A percentile compares a stretch with the other conserved stretches of the same genome.
Evolutionary conservation across 1,284 basidiomycete species (phyloP).

Genomic region (Exsudoporus floridanus): DNA sequence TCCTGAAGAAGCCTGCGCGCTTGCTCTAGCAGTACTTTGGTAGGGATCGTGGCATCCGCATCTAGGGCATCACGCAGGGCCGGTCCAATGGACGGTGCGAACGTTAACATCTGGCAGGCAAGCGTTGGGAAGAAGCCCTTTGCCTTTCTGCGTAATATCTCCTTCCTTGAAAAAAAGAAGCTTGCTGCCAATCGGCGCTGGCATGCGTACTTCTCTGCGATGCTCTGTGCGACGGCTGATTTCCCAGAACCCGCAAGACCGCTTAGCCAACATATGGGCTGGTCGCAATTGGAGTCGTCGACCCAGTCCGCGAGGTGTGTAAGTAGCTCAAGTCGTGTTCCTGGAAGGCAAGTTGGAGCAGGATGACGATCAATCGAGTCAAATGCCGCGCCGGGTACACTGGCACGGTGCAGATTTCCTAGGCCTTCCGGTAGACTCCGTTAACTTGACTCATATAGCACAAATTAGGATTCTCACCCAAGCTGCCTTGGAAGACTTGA

Average conservation of each 20-base stretch:
- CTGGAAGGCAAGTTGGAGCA: conserved; percentile 23
- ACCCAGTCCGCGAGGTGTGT: conserved; percentile 10
- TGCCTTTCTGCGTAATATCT: conserved; percentile 18
- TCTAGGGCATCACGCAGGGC: conserved; percentile 12
- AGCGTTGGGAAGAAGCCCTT: conserved; percentile 22
- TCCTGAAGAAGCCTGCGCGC: conserved; percentile 15
- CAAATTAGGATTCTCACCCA: conserved; percentile 9
- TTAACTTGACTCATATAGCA: neutral
- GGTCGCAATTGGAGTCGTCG: conserved; percentile 5
- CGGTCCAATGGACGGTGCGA: conserved; percentile 12
- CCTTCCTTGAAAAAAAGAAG: conserved; percentile 27
- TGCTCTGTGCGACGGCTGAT: conserved; percentile 23
- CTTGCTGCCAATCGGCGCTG: conserved; percentile 20
- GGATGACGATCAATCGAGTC: conserved; percentile 25
- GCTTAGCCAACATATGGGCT: conserved; percentile 24
- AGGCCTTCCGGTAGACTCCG: conserved; percentile 8
- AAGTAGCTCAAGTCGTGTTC: conserved; percentile 23
- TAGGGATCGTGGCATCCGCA: conserved; percentile 15
- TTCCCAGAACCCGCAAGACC: conserved; percentile 25
- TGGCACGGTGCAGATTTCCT: conserved; percentile 12
- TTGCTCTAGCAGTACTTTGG: conserved; percentile 22
- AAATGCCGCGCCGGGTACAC: conserved; percentile 18
- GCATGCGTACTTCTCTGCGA: conserved; percentile 21
- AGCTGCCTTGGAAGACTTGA: conserved; percentile 16
- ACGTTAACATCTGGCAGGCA: conserved; percentile 16